Evolutionary conservation across 208 protist genomes (phyloP).

Genomic region (Leishmania arabica): DNA sequence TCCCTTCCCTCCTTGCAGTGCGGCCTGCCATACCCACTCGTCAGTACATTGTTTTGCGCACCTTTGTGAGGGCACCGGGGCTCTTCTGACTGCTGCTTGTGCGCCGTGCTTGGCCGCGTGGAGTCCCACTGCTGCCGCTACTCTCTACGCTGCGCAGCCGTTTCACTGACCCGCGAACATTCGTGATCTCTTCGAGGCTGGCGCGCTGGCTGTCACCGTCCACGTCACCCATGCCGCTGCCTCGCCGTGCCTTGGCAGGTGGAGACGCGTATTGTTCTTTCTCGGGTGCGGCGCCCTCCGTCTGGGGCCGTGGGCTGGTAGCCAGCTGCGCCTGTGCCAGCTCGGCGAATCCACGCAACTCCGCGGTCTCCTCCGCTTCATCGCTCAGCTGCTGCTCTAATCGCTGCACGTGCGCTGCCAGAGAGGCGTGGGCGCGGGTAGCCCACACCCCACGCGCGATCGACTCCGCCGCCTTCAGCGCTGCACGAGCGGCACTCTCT

Average conservation of each 20-base stretch:
- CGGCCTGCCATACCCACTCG: not conserved
- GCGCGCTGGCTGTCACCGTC: conserved; percentile 14
- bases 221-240: not conserved
- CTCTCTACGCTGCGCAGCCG: conserved; percentile 34
- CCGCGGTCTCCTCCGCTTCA: conserved; percentile 26
- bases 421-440: conserved; percentile 2
- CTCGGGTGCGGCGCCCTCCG: not conserved
- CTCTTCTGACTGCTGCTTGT: conserved; percentile 17
- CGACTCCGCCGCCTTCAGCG: conserved; percentile 24
- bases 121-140: conserved; percentile 29
- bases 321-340: conserved; percentile 50
- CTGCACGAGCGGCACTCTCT: conserved; percentile 17
- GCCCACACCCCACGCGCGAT: conserved; percentile 12
- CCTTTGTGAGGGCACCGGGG: conserved; percentile 32
- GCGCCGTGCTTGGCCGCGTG: not conserved
- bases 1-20: not conserved
- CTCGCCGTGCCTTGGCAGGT: not conserved
- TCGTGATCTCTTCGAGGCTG: conserved; percentile 32
- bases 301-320: not conserved
- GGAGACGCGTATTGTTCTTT: not conserved
- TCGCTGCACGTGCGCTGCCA: conserved; percentile 1
- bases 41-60: conserved; percentile 39
- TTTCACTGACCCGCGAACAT: conserved; percentile 22
- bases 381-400: conserved; percentile 26
- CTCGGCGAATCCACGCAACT: conserved; percentile 49